Evolutionary conservation across 768 basidiomycete species (phyloP).

Genomic region (Calocybe indica): DNA sequence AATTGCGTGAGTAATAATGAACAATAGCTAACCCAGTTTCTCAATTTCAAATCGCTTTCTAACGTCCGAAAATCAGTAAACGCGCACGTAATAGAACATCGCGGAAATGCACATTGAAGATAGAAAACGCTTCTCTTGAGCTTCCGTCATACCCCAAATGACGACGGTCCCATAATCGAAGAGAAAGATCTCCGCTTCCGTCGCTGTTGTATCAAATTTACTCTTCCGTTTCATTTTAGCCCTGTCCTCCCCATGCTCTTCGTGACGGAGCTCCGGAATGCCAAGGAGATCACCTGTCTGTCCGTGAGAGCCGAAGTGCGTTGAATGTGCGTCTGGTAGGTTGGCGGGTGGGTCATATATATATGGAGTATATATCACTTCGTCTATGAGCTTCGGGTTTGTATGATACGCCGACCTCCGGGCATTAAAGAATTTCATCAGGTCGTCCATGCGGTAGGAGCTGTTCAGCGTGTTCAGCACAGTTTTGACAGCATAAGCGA

Average conservation of each 20-base stretch:
- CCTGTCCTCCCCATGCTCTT: slow-evolving; percentile 22
- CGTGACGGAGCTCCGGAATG: slow-evolving; percentile 57
- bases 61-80: slow-evolving; percentile 9
- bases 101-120: slow-evolving; percentile 70
- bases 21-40: slow-evolving; percentile 54
- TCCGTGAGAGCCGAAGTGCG: slow-evolving; percentile 20
- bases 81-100: not conserved
- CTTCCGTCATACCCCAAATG: slow-evolving; percentile 96
- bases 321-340: slow-evolving; percentile 17
- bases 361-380: slow-evolving; percentile 92
- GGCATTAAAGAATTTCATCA: slow-evolving; percentile 87
- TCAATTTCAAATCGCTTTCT: slow-evolving; percentile 96
- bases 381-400: slow-evolving; percentile 83
- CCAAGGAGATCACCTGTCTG: slow-evolving; percentile 73
- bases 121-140: slow-evolving; percentile 85
- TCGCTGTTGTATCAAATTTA: slow-evolving; percentile 60
- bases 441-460: slow-evolving; percentile 82
- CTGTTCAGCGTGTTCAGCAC: slow-evolving; percentile 29
- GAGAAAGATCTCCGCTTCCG: slow-evolving; percentile 84
- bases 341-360: slow-evolving; percentile 53
- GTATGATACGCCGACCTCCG: slow-evolving; percentile 80
- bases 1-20: slow-evolving; percentile 1
- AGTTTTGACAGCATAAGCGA: not conserved
- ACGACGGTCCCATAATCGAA: slow-evolving; percentile 95
- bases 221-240: slow-evolving; percentile 47